These are phyloP conservation scores for Cryptococcus sp. DNA, from an alignment of 1,284 basidiomycete genomes.

Conservation along the genomic window DNA sequence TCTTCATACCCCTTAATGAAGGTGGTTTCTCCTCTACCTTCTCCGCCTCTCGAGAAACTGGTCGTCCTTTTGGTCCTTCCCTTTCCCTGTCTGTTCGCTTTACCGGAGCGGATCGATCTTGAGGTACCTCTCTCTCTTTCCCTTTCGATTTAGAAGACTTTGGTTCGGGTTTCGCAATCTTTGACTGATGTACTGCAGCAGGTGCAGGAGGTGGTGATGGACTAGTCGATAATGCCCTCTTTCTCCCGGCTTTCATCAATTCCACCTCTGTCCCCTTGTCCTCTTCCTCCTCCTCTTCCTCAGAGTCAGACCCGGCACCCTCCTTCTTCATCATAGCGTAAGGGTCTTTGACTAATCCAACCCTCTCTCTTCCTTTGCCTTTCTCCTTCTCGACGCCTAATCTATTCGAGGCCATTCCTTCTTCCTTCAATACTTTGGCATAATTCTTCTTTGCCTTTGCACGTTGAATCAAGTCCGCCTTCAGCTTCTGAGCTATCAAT, in stretches of 20 bases:
- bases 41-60: no score
- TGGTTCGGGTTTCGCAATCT: constrained; percentile 4
- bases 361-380: constrained; percentile 1
- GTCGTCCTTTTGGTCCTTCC: background rate
- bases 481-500: constrained; percentile 51
- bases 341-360: constrained; percentile 1
- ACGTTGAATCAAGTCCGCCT: constrained; percentile 52
- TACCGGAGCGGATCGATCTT: background rate
- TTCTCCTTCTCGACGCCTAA: constrained; percentile 17
- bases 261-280: background rate
- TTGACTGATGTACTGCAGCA: background rate
- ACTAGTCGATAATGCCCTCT: constrained; percentile 18
- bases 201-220: constrained; percentile 9
- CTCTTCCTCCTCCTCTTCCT: constrained; percentile 5
- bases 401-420: constrained; percentile 43
- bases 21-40: background rate
- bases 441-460: constrained; percentile 54
- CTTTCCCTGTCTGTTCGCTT: background rate
- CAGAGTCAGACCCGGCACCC: background rate
- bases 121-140: background rate
- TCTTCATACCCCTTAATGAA: constrained; percentile 27
- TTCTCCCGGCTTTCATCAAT: background rate
- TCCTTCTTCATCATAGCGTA: background rate
- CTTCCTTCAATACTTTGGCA: constrained; percentile 50
- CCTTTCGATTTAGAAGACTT: background rate